Conservation (phyloP, 768 basidiomycete species). For the Suillus tomentosus region DNA sequence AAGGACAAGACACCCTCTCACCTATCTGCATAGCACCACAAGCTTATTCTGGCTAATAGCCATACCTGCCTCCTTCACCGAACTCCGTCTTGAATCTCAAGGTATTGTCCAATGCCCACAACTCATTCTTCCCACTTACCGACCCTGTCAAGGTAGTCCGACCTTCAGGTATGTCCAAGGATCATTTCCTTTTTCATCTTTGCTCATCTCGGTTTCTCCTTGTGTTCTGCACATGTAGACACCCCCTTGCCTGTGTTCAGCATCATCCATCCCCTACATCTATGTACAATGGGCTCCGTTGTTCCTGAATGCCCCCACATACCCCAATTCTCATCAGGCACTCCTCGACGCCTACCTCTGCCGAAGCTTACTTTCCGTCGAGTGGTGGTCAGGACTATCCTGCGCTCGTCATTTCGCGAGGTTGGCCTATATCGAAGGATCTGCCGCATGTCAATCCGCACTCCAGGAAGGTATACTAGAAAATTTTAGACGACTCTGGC, state of each 20-base stretch:
- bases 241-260: conserved; percentile 27
- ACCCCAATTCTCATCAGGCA: conserved; percentile 23
- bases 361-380: conserved; percentile 40
- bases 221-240: conserved; percentile 22
- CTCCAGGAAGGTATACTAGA: too few relatives aligned
- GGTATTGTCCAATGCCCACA: conserved; percentile 23
- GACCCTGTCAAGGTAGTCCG: conserved; percentile 18
- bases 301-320: conserved; percentile 32
- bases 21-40: conserved; percentile 78
- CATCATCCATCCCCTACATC: conserved; percentile 30
- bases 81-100: conserved; percentile 25
- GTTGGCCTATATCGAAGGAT: too few relatives aligned
- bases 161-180: conserved; percentile 22
- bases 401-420: too few relatives aligned
- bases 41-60: conserved; percentile 44
- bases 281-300: conserved; percentile 15
- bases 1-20: conserved; percentile 66
- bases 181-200: conserved; percentile 14
- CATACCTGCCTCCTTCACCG: conserved; percentile 32
- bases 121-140: conserved; percentile 30
- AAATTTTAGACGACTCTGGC: too few relatives aligned
- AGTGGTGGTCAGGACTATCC: too few relatives aligned
- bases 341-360: conserved; percentile 23
- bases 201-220: conserved; percentile 21
- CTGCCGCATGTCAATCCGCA: too few relatives aligned